Evolutionary conservation across 2,329 filamentous ascomycete species (phyloP).

Genomic region (Aureobasidium vineae): DNA sequence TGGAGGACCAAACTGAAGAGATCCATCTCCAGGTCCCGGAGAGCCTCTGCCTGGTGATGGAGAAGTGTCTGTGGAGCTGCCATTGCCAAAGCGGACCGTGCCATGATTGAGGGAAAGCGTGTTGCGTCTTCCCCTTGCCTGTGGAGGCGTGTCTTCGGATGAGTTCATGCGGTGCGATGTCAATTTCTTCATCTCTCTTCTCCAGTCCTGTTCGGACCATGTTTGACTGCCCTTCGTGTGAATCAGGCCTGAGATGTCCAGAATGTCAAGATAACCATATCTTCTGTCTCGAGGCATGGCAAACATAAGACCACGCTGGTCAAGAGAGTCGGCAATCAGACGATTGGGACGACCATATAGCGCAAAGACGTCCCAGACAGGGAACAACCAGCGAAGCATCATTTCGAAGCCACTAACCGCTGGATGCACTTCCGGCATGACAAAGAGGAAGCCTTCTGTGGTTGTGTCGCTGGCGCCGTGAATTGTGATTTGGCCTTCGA

Average conservation of each 20-base stretch:
- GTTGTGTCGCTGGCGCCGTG: slow-evolving; percentile 74
- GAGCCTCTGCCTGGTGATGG: slow-evolving; percentile 48
- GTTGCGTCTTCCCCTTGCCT: slow-evolving; percentile 21
- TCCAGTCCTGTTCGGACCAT: slow-evolving; percentile 89
- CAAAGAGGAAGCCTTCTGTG: slow-evolving; percentile 92
- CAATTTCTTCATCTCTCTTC: slow-evolving; percentile 81
- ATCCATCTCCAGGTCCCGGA: slow-evolving; percentile 39
- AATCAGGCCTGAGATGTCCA: slow-evolving; percentile 80
- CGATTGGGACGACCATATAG: slow-evolving; percentile 87
- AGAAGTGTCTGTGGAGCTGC: slow-evolving; percentile 43
- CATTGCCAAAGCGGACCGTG: slow-evolving; percentile 47
- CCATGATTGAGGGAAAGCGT: slow-evolving; percentile 38
- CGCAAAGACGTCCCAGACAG: slow-evolving; percentile 87
- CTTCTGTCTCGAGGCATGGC: slow-evolving; percentile 86
- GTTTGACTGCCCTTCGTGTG: slow-evolving; percentile 69
- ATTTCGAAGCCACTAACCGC: slow-evolving; percentile 94
- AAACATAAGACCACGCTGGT: slow-evolving; percentile 93
- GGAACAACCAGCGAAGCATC: slow-evolving; percentile 88
- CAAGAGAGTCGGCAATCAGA: slow-evolving; percentile 81
- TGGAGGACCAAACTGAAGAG: slow-evolving; percentile 35
- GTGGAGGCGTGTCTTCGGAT: slow-evolving; percentile 28
- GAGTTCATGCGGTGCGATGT: slow-evolving; percentile 73
- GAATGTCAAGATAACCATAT: slow-evolving; percentile 86
- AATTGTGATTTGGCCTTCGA: slow-evolving; percentile 87
- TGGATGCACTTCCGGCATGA: slow-evolving; percentile 94